phyloP scores from a whole-genome alignment of 192 early-diverging fungal species.

The Martensiomyces pterosporus region DNA sequence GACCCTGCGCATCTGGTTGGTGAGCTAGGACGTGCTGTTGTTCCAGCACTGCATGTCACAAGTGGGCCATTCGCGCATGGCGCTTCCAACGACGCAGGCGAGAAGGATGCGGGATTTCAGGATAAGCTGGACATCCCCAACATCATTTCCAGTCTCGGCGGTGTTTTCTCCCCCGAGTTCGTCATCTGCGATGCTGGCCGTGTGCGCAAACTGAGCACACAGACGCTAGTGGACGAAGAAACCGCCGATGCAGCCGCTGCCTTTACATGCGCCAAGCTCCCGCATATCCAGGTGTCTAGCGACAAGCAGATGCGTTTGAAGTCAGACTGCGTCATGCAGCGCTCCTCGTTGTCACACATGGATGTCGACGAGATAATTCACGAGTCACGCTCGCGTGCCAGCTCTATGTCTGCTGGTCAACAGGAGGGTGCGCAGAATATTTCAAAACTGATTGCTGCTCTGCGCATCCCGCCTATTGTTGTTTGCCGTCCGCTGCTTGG shows the following conservation, averaged over 20 bases:
- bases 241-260: too few relatives aligned
- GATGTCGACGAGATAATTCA: slow-evolving; percentile 29
- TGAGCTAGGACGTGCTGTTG: too few relatives aligned
- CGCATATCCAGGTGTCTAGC: neutral
- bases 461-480: slow-evolving; percentile 35
- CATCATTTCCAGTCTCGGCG: slow-evolving; percentile 31
- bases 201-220: slow-evolving; percentile 13
- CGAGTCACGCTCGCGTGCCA: slow-evolving; percentile 25
- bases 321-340: too few relatives aligned
- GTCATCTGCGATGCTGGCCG: slow-evolving; percentile 8
- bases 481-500: slow-evolving; percentile 37
- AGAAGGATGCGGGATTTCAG: too few relatives aligned
- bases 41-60: too few relatives aligned
- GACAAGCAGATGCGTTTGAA: too few relatives aligned
- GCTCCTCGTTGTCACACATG: slow-evolving; percentile 12
- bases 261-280: neutral
- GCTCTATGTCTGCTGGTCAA: slow-evolving; percentile 8
- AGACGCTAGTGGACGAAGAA: slow-evolving; percentile 15
- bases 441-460: slow-evolving; percentile 22
- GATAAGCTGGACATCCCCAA: slow-evolving; percentile 12
- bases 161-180: slow-evolving; percentile 23
- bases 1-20: too few relatives aligned
- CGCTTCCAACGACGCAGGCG: too few relatives aligned
- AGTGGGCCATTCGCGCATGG: too few relatives aligned
- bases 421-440: slow-evolving; percentile 20